Percentiles rank a stretch among this genome's conserved stretches.
Conservation (phyloP, 2,329 filamentous ascomycete species). For the Trichoderma sp. region DNA sequence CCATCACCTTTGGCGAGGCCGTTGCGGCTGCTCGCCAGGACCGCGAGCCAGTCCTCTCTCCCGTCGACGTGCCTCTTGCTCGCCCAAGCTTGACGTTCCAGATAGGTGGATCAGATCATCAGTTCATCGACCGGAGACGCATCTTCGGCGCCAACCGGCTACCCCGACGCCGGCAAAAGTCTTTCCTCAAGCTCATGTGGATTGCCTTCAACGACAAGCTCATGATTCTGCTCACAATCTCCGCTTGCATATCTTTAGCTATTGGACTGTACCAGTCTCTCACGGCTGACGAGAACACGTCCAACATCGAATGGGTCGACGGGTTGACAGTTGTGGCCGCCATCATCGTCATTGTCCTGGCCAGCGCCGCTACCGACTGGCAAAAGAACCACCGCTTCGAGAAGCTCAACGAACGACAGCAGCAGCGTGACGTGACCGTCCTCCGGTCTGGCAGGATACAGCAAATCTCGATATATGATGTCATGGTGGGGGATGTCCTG, state of each 20-base stretch:
- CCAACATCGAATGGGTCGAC: conserved; percentile 75
- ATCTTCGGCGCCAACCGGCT: conserved; percentile 63
- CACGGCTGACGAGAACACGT: conserved; percentile 46
- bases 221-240: conserved; percentile 66
- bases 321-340: conserved; percentile 76
- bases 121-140: conserved; percentile 58
- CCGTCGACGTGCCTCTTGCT: conserved; percentile 22
- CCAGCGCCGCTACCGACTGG: conserved; percentile 77
- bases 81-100: conserved; percentile 30
- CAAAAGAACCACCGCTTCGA: conserved; percentile 80
- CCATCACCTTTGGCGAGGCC: conserved; percentile 50
- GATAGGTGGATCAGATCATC: conserved; percentile 26
- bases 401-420: conserved; percentile 76
- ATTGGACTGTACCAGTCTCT: conserved; percentile 73
- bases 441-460: conserved; percentile 69
- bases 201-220: conserved; percentile 82
- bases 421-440: conserved; percentile 70
- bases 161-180: conserved; percentile 63
- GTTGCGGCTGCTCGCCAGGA: conserved; percentile 35
- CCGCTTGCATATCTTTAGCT: conserved; percentile 69
- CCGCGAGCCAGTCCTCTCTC: conserved; percentile 28
- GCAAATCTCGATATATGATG: conserved; percentile 67
- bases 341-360: conserved; percentile 70
- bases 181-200: conserved; percentile 65
- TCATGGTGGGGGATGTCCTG: conserved; percentile 72